Base-by-base conservation (phyloP, 2,329 filamentous ascomycete genomes). In the Chalaropsis ovoidea region DNA sequence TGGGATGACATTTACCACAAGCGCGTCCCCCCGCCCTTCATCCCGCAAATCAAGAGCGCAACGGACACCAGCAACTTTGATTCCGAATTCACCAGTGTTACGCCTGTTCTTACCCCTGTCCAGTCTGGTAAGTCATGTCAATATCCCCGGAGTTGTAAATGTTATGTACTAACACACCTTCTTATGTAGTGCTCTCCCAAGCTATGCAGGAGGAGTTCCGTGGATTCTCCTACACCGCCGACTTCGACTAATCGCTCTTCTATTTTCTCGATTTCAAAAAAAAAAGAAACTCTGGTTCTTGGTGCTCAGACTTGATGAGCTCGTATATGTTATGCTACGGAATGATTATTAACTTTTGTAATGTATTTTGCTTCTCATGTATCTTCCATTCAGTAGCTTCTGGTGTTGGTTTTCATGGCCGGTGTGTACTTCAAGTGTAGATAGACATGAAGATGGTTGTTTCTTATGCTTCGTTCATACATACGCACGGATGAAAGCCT, bases 21-120 rank as follows among this genome's bases (percentile, higher is more conserved):
- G 84, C 85, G 90, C 43, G 85, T 96, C 22, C 83, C 86, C 64
- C 88, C 94, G 64, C 94, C 94, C 0, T 97, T 96, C 79, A 76
- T 92, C 75, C 94, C 94, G 19, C 84, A 85, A 45, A 95, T 99
- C 72, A 94, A 88, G 77, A 95, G 84, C 74, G 84, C 92, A 8
- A 96, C 94, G 54, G 94, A 99, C 78, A 99, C 94, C n/a, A 96
- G 92, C 81, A 99, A 99, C 78, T 99, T 99, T 76, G 94, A 99
- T 75, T 90, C 89, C 60, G 94, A 99, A 75, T 99, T 99, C 74
- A 99, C 94, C 0, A 97, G 93, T 73, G 94, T 99, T 65, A 99
- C 94, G 52, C 94, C 94, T 0, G 94, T 99, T 67, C 82, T 99
- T 70, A 99, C 94, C 39, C 94, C 94, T 63, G 94, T 99, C 65